phyloP scores from a whole-genome alignment of 805 yeast species.

The Ogataea thermomethanolica region DNA sequence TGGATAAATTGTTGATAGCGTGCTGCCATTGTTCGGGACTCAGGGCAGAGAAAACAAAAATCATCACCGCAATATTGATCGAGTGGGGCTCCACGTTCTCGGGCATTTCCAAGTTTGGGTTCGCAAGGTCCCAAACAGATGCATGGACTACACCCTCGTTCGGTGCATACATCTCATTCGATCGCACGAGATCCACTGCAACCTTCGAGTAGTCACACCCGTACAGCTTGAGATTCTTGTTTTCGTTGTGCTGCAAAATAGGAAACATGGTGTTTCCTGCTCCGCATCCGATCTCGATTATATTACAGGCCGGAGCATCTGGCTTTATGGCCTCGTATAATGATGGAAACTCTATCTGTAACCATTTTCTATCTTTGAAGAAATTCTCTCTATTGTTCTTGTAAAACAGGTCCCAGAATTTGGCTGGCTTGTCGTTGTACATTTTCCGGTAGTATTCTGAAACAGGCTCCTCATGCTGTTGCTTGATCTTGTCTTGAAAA shows the following conservation, averaged over 20 bases:
- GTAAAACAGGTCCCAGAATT: conserved; percentile 94
- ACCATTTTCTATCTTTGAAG: conserved; percentile 95
- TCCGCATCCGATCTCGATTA: conserved; percentile 95
- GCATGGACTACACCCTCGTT: conserved; percentile 59
- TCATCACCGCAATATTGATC: conserved; percentile 90
- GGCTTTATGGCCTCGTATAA: conserved; percentile 74
- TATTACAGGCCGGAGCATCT: conserved; percentile 65
- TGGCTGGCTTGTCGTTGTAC: conserved; percentile 83
- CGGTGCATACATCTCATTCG: conserved; percentile 56
- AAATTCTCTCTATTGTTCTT: conserved; percentile 88
- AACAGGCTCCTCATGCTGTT: conserved; percentile 83
- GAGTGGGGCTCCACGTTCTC: conserved; percentile 78
- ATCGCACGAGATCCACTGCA: conserved; percentile 82
- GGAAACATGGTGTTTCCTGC: conserved; percentile 98
- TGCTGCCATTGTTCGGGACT: conserved; percentile 87
- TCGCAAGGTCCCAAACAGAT: conserved; percentile 93
- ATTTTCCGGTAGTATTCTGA: conserved; percentile 75
- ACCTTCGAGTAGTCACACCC: conserved; percentile 90
- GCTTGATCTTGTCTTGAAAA: conserved; percentile 69
- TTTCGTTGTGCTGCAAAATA: conserved; percentile 75
- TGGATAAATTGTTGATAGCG: conserved; percentile 69
- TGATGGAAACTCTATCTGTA: conserved; percentile 88
- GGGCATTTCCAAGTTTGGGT: conserved; percentile 69
- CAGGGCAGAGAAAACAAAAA: conserved; percentile 89
- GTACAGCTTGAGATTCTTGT: conserved; percentile 64